These are phyloP conservation scores for Deuterostichococcus epilithicus DNA, from an alignment of 139 green algal species.

Conservation along the genomic window DNA sequence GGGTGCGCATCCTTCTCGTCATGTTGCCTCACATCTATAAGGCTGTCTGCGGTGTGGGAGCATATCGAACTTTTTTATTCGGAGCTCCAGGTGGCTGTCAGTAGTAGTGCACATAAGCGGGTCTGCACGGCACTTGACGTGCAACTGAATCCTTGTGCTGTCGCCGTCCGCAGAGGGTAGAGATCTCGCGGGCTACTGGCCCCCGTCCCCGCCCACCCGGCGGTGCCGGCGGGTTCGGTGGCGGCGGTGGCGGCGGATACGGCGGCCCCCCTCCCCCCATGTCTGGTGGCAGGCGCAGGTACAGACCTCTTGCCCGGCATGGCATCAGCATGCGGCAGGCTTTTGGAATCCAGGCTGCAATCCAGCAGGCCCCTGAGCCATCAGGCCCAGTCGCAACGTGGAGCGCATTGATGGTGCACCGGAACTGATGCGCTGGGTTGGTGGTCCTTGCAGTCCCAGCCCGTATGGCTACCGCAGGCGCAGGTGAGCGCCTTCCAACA, in stretches of 20 bases:
- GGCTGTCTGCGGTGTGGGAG: too few relatives aligned
- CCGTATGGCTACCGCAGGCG: neutral
- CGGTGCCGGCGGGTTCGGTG: neutral
- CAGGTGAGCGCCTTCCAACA: neutral
- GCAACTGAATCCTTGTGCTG: neutral
- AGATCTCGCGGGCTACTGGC: neutral
- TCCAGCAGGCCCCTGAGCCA: too few relatives aligned
- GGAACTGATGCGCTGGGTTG: too few relatives aligned
- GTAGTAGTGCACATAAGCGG: too few relatives aligned
- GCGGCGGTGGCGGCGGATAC: neutral
- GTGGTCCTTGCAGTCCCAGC: neutral
- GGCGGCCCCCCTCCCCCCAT: too few relatives aligned
- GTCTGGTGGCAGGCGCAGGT: neutral
- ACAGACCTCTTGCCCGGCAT: too few relatives aligned
- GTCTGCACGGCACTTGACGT: too few relatives aligned
- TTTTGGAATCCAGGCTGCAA: too few relatives aligned
- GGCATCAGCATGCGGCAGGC: neutral
- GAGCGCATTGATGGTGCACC: too few relatives aligned
- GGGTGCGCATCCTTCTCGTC: conserved; percentile 3
- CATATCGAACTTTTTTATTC: too few relatives aligned
- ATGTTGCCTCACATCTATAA: neutral
- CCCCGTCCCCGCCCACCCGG: neutral
- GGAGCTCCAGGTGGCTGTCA: too few relatives aligned
- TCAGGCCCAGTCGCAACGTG: too few relatives aligned
- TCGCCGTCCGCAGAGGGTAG: neutral